Percentiles rank a stretch among this genome's conserved stretches.
Evolutionary conservation across 495 filamentous ascomycete species (phyloP).

Genomic region (Aspergillus asperescens): DNA sequence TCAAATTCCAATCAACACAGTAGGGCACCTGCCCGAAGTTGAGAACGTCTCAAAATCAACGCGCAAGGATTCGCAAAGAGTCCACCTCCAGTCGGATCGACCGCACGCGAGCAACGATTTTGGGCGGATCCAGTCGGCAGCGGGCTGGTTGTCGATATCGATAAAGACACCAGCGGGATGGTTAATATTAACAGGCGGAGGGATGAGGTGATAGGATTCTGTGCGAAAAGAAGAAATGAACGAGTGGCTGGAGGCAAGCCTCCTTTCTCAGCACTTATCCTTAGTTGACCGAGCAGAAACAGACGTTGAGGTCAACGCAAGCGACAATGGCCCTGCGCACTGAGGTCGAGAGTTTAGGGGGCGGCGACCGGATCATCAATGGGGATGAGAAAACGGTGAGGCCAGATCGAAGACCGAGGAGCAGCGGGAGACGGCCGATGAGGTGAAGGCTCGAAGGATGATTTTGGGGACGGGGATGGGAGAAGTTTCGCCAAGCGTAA

Average conservation of each 20-base stretch:
- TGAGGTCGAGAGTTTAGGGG: conserved; percentile 16
- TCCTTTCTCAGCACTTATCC: conserved; percentile 40
- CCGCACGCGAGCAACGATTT: conserved; percentile 14
- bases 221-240: conserved; percentile 28
- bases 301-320: conserved; percentile 29
- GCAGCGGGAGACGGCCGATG: conserved; percentile 22
- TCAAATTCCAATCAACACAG: conserved; percentile 23
- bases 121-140: background rate
- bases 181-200: conserved; percentile 6
- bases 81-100: conserved; percentile 5
- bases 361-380: conserved; percentile 25
- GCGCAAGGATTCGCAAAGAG: background rate
- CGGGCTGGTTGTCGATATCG: background rate
- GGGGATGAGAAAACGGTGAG: conserved; percentile 17
- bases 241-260: conserved; percentile 49
- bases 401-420: conserved; percentile 18
- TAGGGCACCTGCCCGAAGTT: conserved; percentile 14
- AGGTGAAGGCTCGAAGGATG: conserved; percentile 24
- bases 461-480: conserved; percentile 34
- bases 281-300: conserved; percentile 26
- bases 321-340: conserved; percentile 27
- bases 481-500: conserved; percentile 38
- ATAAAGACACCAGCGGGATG: background rate
- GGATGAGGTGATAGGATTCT: conserved; percentile 9
- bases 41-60: conserved; percentile 3